Percentiles rank a stretch among this genome's conserved stretches.
These are phyloP conservation scores for Amaranthus palmeri DNA, from an alignment of 148 eudicot species.

Conservation along the genomic window DNA sequence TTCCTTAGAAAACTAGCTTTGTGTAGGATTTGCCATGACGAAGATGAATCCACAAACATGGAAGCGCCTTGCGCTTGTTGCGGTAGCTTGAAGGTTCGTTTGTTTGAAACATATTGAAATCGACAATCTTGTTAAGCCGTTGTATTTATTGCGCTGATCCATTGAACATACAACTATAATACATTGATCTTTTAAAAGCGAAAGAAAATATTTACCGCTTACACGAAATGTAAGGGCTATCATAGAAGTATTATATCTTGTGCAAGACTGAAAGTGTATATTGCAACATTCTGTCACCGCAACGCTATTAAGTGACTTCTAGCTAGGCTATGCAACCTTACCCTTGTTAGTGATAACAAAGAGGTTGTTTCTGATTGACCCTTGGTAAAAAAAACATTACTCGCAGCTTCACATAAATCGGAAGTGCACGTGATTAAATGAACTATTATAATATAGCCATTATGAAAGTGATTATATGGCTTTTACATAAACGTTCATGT, in stretches of 20 bases:
- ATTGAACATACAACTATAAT: background rate
- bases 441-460: no score
- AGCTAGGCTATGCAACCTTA: no score
- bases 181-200: background rate
- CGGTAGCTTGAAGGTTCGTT: constrained; percentile 76
- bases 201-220: no score
- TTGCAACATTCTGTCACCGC: background rate
- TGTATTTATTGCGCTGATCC: background rate
- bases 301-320: no score
- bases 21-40: constrained; percentile 89
- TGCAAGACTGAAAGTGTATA: constrained; percentile 5
- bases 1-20: constrained; percentile 37
- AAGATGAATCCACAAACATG: constrained; percentile 67
- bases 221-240: no score
- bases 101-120: constrained; percentile 14
- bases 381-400: no score
- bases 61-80: constrained; percentile 82
- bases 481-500: background rate
- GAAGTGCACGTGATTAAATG: no score
- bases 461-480: no score
- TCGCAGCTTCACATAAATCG: no score
- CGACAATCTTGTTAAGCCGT: constrained; percentile 2
- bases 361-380: no score
- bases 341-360: no score
- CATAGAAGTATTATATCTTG: background rate